phyloP scores from a whole-genome alignment of 2,329 filamentous ascomycete species.

The Rutstroemia sp. region DNA sequence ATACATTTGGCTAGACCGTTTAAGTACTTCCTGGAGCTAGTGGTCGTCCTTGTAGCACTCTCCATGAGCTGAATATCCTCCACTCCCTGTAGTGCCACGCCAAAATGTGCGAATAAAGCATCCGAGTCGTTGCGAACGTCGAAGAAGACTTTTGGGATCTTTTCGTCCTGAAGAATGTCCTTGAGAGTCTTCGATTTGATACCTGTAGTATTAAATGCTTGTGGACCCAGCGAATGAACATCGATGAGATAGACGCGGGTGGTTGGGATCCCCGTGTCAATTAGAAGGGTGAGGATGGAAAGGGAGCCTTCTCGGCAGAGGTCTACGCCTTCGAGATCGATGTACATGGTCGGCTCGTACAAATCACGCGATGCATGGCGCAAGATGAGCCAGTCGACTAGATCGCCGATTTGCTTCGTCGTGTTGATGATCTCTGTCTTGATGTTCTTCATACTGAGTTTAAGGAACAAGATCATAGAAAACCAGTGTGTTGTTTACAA shows the following conservation, averaged over 20 bases:
- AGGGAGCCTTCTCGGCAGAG: constrained; percentile 23
- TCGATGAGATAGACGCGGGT: constrained; percentile 26
- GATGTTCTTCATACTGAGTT: no score
- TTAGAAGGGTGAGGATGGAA: constrained; percentile 22
- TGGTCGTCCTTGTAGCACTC: constrained; percentile 6
- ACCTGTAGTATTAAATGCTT: constrained; percentile 25
- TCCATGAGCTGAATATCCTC: constrained; percentile 13
- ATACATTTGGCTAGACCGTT: constrained; percentile 35
- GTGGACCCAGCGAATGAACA: constrained; percentile 21
- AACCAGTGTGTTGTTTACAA: no score
- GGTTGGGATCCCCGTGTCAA: constrained; percentile 35
- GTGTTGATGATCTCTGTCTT: no score
- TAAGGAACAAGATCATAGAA: no score
- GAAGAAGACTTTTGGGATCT: constrained; percentile 35
- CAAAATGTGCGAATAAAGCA: constrained; percentile 37
- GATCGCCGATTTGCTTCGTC: no score
- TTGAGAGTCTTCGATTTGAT: constrained; percentile 22
- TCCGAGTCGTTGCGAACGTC: constrained; percentile 52
- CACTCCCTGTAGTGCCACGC: constrained; percentile 3
- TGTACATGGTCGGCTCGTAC: constrained; percentile 6
- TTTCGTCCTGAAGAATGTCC: constrained; percentile 24
- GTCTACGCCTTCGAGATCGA: constrained; percentile 25
- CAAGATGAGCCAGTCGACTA: no score
- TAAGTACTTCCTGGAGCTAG: constrained; percentile 21
- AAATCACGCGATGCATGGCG: no score